Conservation (phyloP, 2,329 filamentous ascomycete species). For the Microsporum audouinii region DNA sequence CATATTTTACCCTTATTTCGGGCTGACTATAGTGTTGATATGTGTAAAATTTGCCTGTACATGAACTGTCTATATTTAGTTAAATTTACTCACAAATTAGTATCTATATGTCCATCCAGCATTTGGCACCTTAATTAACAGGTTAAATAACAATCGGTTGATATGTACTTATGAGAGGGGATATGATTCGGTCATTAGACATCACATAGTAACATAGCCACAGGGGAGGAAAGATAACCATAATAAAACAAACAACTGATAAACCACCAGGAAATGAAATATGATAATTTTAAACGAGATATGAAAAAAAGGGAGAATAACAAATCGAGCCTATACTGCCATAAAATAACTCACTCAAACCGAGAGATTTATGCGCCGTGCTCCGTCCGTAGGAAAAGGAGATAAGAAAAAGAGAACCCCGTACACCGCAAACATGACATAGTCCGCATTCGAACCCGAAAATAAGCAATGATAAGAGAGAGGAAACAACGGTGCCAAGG, state of each 20-base stretch:
- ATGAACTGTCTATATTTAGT: neutral
- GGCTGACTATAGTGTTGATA: neutral
- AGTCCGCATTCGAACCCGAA: neutral
- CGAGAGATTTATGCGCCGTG: neutral
- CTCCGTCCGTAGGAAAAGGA: neutral
- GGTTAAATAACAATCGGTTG: neutral
- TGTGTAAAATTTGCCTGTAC: neutral
- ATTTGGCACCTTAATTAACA: neutral
- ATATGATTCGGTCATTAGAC: neutral
- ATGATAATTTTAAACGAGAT: neutral
- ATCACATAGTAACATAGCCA: neutral
- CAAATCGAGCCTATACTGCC: neutral
- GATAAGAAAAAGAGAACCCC: neutral
- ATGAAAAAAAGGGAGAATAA: neutral
- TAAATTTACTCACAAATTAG: neutral
- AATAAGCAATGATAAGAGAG: neutral
- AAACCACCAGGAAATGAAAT: slow-evolving; percentile 6
- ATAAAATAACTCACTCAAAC: neutral
- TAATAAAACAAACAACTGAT: slow-evolving; percentile 5
- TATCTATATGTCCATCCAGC: neutral
- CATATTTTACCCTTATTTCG: neutral
- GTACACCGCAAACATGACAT: neutral
- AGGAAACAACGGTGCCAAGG: neutral
- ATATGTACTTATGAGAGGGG: neutral
- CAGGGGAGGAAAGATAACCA: neutral